Evolutionary conservation across 495 filamentous ascomycete species (phyloP).

Genomic region (Tuber calosporum): DNA sequence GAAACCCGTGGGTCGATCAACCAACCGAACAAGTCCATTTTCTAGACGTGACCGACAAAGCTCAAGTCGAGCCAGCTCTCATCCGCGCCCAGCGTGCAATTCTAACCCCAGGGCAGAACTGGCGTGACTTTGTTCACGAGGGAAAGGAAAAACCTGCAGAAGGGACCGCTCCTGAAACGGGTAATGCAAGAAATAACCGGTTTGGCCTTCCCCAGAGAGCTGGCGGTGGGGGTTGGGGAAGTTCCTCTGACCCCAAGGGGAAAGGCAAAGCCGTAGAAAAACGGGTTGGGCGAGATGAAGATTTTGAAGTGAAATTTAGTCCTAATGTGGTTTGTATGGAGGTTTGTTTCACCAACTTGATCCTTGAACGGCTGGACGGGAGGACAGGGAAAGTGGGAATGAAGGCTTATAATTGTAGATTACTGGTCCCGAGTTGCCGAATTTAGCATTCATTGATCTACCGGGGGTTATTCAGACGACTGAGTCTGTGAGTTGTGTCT

Average conservation of each 20-base stretch:
- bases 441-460: constrained; percentile 43
- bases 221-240: background rate
- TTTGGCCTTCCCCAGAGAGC: background rate
- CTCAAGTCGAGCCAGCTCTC: constrained; percentile 36
- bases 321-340: constrained; percentile 43
- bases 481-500: constrained; percentile 34
- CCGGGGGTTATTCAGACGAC: constrained; percentile 42
- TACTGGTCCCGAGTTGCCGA: constrained; percentile 41
- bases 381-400: background rate
- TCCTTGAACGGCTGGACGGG: background rate
- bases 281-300: constrained; percentile 18
- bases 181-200: background rate
- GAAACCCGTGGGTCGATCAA: constrained; percentile 38
- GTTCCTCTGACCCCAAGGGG: background rate
- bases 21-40: constrained; percentile 40
- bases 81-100: constrained; percentile 39
- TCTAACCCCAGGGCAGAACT: constrained; percentile 36
- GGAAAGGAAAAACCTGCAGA: background rate
- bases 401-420: constrained; percentile 24
- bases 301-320: constrained; percentile 43
- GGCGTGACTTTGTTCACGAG: constrained; percentile 28
- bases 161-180: background rate
- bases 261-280: background rate
- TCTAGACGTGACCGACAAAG: constrained; percentile 31
- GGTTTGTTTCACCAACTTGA: constrained; percentile 14